Conservation (phyloP, 1,139 yeast genomes). For the Pichia sp. region DNA sequence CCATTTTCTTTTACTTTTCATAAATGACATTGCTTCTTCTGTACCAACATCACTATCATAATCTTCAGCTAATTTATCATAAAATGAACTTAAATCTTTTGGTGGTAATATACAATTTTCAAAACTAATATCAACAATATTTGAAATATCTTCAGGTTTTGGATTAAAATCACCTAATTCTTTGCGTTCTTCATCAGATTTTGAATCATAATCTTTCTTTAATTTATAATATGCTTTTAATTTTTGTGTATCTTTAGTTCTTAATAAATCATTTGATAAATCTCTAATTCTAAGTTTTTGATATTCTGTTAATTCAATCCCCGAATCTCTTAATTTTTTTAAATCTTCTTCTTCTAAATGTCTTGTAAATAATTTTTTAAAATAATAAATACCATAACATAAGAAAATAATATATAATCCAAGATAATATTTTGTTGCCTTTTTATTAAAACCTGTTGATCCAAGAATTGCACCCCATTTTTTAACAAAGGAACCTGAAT, state of each 20-base stretch:
- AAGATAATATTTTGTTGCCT: slow-evolving; percentile 48
- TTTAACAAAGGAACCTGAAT: slow-evolving; percentile 27
- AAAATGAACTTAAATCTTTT: slow-evolving; percentile 77
- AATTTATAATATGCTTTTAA: slow-evolving; percentile 41
- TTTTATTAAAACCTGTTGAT: slow-evolving; percentile 39
- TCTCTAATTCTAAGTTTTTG: slow-evolving; percentile 57
- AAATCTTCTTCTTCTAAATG: slow-evolving; percentile 53
- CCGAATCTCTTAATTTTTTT: slow-evolving; percentile 39
- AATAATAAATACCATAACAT: slow-evolving; percentile 56
- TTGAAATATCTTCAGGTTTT: slow-evolving; percentile 36
- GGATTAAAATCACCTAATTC: slow-evolving; percentile 26
- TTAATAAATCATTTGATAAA: slow-evolving; percentile 35
- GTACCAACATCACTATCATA: slow-evolving; percentile 79
- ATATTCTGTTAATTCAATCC: slow-evolving; percentile 48
- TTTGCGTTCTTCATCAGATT: slow-evolving; percentile 26
- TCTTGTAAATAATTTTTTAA: slow-evolving; percentile 59
- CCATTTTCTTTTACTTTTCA: slow-evolving; percentile 82
- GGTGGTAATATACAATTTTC: slow-evolving; percentile 47
- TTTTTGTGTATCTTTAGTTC: slow-evolving; percentile 40
- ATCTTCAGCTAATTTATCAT: slow-evolving; percentile 68
- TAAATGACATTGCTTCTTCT: slow-evolving; percentile 77
- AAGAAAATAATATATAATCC: slow-evolving; percentile 51
- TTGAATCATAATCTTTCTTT: slow-evolving; percentile 43
- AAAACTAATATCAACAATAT: slow-evolving; percentile 29
- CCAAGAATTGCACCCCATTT: slow-evolving; percentile 43